phyloP scores from a whole-genome alignment of 768 basidiomycete species.

The Trametes punicea region DNA sequence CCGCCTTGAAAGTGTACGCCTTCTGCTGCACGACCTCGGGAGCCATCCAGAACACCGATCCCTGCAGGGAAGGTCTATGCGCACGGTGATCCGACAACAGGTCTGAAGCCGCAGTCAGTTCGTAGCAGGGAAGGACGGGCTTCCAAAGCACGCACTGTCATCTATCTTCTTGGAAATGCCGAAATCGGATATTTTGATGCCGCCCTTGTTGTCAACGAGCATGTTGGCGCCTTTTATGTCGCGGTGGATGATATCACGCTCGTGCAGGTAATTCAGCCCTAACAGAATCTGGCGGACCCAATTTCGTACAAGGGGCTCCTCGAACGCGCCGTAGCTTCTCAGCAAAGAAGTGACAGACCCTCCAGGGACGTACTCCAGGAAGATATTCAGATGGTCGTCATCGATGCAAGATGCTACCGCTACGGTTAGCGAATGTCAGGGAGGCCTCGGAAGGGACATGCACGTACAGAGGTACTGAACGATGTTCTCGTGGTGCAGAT shows the following conservation, averaged over 20 bases:
- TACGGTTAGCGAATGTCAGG: neutral
- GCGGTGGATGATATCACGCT: constrained; percentile 91
- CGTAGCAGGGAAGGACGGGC: neutral
- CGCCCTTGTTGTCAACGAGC: constrained; percentile 95
- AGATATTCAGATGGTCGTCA: constrained; percentile 89
- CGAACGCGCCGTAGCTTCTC: constrained; percentile 90
- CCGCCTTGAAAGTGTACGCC: constrained; percentile 85
- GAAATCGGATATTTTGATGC: constrained; percentile 96
- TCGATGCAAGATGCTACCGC: constrained; percentile 87
- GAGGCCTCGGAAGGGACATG: neutral
- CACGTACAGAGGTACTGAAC: constrained; percentile 94
- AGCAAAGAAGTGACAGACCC: constrained; percentile 89
- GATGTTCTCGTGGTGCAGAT: constrained; percentile 92
- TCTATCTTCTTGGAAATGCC: constrained; percentile 98
- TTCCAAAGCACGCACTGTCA: constrained; percentile 62
- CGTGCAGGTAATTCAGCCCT: constrained; percentile 88
- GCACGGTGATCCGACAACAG: constrained; percentile 60
- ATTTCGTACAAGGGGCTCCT: constrained; percentile 87
- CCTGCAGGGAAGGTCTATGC: constrained; percentile 91
- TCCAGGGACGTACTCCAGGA: constrained; percentile 95
- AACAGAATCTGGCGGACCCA: constrained; percentile 90
- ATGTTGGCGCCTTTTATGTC: constrained; percentile 99
- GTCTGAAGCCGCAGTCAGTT: constrained; percentile 26
- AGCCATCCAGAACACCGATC: constrained; percentile 99
- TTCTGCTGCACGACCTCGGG: constrained; percentile 98